Evolutionary conservation across 2,329 filamentous ascomycete species (phyloP), one percentile per base, ranked within the genome.

Genomic region (Cladophialophora exuberans): DNA sequence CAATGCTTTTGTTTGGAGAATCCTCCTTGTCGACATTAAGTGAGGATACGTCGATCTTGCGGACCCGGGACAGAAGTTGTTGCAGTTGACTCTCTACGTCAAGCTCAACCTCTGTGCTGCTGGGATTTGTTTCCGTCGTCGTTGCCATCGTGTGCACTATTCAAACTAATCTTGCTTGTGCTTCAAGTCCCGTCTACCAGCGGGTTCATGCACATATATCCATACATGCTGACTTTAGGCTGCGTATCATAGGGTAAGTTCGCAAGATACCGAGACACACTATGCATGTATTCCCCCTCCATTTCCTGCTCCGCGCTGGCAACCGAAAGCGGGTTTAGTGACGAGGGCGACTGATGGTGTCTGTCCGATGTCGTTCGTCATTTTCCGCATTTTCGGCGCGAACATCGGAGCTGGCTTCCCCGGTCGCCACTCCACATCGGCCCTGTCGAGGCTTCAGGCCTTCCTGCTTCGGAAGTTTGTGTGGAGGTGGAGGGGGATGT

Each of bases 381-480:
- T 30, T n/a, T 30, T 50, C 52, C 52, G 49, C 49, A 33, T 15
- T 30, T 49, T 45, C 52, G 52, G 36, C 11, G 52, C 52, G 52
- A 55, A 22, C 11, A 49, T 45, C 52, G 52, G 52, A 49, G 18
- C 26, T 18, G 13, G 3, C 5, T 18, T 9, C n/a, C n/a, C n/a
- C n/a, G n/a, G n/a, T n/a, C n/a, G n/a, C n/a, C n/a, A n/a, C n/a
- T n/a, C n/a, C n/a, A n/a, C n/a, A n/a, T n/a, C n/a, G n/a, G n/a
- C n/a, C n/a, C n/a, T n/a, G n/a, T n/a, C n/a, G n/a, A n/a, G n/a
- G n/a, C n/a, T n/a, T n/a, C n/a, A n/a, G n/a, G n/a, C n/a, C n/a
- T n/a, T n/a, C n/a, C n/a, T n/a, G n/a, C n/a, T n/a, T n/a, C n/a
- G n/a, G n/a, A n/a, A n/a, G n/a, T n/a, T n/a, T n/a, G n/a, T n/a